Conservation (phyloP, 1,139 yeast species). For the Zygoascus sp. region DNA sequence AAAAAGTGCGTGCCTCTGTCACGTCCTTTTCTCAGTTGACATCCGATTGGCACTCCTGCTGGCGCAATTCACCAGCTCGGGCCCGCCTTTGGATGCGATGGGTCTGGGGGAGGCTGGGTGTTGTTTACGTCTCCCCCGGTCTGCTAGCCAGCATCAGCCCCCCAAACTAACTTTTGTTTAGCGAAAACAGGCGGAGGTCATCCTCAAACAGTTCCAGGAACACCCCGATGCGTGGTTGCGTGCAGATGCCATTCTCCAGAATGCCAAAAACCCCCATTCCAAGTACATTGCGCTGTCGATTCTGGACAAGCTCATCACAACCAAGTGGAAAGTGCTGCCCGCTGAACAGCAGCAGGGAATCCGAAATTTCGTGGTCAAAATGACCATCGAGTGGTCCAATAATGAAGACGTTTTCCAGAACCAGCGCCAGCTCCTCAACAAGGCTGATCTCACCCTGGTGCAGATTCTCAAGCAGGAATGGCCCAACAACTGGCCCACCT, state of each 20-base stretch:
- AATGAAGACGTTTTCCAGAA: constrained; percentile 69
- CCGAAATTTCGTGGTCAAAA: constrained; percentile 84
- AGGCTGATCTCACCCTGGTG: constrained; percentile 89
- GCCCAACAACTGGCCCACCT: constrained; percentile 99
- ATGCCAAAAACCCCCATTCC: constrained; percentile 74
- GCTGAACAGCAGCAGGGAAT: constrained; percentile 77
- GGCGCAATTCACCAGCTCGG: neutral
- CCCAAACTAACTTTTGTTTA: constrained; percentile 15
- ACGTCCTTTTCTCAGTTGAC: too few species aligned
- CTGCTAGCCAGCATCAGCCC: too few species aligned
- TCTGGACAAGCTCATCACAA: constrained; percentile 81
- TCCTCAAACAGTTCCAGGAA: constrained; percentile 86
- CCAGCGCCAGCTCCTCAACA: constrained; percentile 82
- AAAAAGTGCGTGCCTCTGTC: too few species aligned
- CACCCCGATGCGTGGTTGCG: constrained; percentile 95
- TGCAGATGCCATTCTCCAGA: constrained; percentile 83
- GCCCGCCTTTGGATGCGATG: neutral
- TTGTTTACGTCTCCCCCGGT: neutral
- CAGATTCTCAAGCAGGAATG: constrained; percentile 95
- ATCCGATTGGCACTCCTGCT: too few species aligned
- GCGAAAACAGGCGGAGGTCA: constrained; percentile 77
- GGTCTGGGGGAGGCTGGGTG: neutral
- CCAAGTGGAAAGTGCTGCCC: constrained; percentile 92
- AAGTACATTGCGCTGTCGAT: constrained; percentile 87
- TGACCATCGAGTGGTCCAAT: constrained; percentile 89